A percentile compares a stretch with the other conserved stretches of the same genome.
Conservation (phyloP, 192 early-diverging fungal species). For the Phlyctochytrium arcticum region DNA sequence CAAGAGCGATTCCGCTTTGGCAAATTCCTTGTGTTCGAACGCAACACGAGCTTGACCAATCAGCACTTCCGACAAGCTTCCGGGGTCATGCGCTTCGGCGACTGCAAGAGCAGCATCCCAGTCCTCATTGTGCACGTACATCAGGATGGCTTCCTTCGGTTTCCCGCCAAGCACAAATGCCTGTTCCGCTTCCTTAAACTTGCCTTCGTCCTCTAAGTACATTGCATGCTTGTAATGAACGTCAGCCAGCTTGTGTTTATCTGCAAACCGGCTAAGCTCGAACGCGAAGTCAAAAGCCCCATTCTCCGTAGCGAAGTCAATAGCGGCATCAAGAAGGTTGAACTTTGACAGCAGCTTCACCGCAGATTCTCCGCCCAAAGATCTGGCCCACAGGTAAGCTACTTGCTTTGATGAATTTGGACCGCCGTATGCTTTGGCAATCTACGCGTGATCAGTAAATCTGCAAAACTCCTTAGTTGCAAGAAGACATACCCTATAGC, state of each 20-base stretch:
- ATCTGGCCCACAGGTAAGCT: conserved; percentile 63
- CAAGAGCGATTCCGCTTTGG: conserved; percentile 51
- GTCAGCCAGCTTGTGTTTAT: conserved; percentile 57
- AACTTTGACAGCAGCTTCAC: conserved; percentile 62
- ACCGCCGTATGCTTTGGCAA: conserved; percentile 57
- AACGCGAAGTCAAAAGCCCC: conserved; percentile 67
- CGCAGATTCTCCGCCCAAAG: conserved; percentile 58
- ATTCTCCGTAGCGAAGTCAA: conserved; percentile 66
- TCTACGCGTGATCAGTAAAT: conserved; percentile 19
- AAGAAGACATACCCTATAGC: conserved; percentile 50
- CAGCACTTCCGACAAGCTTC: conserved; percentile 50
- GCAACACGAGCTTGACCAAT: conserved; percentile 56
- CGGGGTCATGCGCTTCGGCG: conserved; percentile 55
- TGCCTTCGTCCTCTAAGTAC: conserved; percentile 57
- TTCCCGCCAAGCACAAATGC: conserved; percentile 60
- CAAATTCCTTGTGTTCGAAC: conserved; percentile 55
- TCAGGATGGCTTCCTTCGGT: conserved; percentile 64
- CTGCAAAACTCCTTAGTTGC: background rate
- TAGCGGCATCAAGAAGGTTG: conserved; percentile 55
- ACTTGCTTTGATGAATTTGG: conserved; percentile 57
- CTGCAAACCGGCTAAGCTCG: conserved; percentile 56
- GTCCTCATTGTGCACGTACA: conserved; percentile 69
- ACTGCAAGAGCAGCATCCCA: conserved; percentile 59
- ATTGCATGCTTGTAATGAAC: conserved; percentile 66
- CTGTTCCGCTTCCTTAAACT: conserved; percentile 58